Evolutionary conservation across 2,329 filamentous ascomycete genomes (phyloP).

Genomic region (Aspergillus ochraceus): DNA sequence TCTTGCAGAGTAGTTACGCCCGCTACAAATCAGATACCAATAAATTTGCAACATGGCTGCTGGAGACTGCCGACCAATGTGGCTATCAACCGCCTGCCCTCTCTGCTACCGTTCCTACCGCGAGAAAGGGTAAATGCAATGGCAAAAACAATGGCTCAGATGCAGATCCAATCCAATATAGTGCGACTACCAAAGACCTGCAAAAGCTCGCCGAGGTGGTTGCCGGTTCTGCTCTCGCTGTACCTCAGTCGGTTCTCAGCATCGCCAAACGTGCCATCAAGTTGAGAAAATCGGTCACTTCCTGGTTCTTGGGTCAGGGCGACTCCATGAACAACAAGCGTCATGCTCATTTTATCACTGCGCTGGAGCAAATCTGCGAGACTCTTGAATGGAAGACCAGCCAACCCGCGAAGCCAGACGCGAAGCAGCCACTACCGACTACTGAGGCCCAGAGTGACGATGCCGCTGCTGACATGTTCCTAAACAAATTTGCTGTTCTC

Average conservation of each 20-base stretch:
- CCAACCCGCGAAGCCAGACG: conserved; percentile 14
- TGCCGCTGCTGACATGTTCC: conserved; percentile 11
- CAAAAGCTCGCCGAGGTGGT: conserved; percentile 24
- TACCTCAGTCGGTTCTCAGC: conserved; percentile 21
- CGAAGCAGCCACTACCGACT: conserved; percentile 12
- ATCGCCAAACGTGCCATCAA: conserved; percentile 28
- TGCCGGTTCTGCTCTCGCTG: conserved; percentile 21
- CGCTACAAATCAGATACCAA: conserved; percentile 31
- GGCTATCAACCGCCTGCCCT: conserved; percentile 21
- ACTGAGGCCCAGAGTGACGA: conserved; percentile 12
- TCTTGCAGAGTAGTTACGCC: conserved; percentile 25
- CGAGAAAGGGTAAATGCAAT: conserved; percentile 12
- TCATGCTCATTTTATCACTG: conserved; percentile 28
- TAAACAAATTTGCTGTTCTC: conserved; percentile 30
- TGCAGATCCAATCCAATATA: conserved; percentile 20
- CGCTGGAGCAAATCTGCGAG: conserved; percentile 27
- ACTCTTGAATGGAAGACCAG: conserved; percentile 23
- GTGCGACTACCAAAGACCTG: conserved; percentile 24
- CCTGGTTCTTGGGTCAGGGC: conserved; percentile 28
- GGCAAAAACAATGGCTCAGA: conserved; percentile 15
- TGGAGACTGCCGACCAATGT: conserved; percentile 26
- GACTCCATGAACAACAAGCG: conserved; percentile 19
- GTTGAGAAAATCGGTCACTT: conserved; percentile 28
- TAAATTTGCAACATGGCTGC: conserved; percentile 30
- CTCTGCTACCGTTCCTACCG: conserved; percentile 3